A percentile compares a stretch with the other conserved stretches of the same genome.
Evolutionary conservation across 192 early-diverging fungal genomes (phyloP).

Genomic region (Mortierella alpina): DNA sequence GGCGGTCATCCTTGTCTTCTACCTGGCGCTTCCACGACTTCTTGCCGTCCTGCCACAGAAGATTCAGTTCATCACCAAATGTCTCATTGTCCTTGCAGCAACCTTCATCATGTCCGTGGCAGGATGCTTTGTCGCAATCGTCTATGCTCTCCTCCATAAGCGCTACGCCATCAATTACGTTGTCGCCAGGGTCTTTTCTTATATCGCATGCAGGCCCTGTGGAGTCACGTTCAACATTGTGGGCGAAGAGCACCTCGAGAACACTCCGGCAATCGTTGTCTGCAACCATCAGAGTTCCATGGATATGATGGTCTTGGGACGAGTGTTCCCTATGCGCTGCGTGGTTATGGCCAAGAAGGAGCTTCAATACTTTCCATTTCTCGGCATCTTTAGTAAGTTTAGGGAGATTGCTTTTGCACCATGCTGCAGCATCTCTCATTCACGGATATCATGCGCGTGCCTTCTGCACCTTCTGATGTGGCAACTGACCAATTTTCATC

Average conservation of each 20-base stretch:
- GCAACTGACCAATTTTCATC: neutral
- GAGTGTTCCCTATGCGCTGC: conserved; percentile 72
- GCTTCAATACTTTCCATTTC: conserved; percentile 75
- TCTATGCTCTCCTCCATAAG: conserved; percentile 66
- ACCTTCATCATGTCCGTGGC: conserved; percentile 56
- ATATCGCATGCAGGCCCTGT: conserved; percentile 61
- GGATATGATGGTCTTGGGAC: conserved; percentile 77
- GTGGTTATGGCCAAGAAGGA: conserved; percentile 79
- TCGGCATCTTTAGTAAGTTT: conserved; percentile 83
- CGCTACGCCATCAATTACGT: conserved; percentile 71
- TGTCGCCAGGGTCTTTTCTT: conserved; percentile 65
- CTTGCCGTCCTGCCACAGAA: conserved; percentile 35
- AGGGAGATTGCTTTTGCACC: neutral
- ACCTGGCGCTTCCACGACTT: conserved; percentile 16
- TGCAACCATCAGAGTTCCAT: conserved; percentile 89
- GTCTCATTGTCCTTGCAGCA: conserved; percentile 30
- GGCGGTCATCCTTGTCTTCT: conserved; percentile 19
- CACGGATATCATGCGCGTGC: no score
- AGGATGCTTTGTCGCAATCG: conserved; percentile 64
- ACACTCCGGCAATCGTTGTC: conserved; percentile 75
- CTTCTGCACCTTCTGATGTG: no score
- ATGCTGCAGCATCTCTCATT: no score
- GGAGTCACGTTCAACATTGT: conserved; percentile 72
- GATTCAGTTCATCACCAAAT: conserved; percentile 32
- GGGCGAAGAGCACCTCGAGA: conserved; percentile 68